phyloP scores from a whole-genome alignment of 208 protist genomes.

The Leishmania arabica region DNA sequence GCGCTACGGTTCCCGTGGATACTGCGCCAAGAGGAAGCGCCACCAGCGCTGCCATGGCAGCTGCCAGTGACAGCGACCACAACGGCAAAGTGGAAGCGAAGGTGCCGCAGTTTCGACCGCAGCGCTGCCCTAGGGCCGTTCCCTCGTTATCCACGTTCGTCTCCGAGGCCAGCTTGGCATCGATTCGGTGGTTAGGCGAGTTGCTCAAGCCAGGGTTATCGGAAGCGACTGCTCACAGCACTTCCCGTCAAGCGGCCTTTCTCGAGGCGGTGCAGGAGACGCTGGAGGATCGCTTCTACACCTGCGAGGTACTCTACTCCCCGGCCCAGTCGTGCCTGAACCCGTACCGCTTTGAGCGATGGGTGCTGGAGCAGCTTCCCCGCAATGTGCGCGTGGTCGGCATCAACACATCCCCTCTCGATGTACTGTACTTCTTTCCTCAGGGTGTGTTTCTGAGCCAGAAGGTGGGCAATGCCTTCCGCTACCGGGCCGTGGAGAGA shows the following conservation, averaged over 20 bases:
- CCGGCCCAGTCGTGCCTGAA: constrained; percentile 46
- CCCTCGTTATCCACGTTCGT: not conserved
- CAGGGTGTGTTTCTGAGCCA: constrained; percentile 63
- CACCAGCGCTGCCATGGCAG: not conserved
- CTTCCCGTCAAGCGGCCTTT: constrained; percentile 5
- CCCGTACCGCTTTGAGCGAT: constrained; percentile 42
- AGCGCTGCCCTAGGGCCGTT: not conserved
- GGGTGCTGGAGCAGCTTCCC: constrained; percentile 59
- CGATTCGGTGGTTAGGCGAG: not conserved
- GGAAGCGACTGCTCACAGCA: not conserved
- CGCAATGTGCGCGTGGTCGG: constrained; percentile 64
- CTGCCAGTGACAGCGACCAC: not conserved
- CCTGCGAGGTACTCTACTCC: constrained; percentile 34
- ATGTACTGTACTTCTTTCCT: constrained; percentile 73
- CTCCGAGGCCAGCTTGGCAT: not conserved
- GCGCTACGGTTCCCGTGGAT: not conserved
- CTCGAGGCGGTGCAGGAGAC: constrained; percentile 25
- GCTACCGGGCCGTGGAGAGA: constrained; percentile 64
- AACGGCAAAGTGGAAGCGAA: not conserved
- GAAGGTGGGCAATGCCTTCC: constrained; percentile 72
- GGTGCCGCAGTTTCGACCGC: not conserved
- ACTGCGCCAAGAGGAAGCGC: not conserved
- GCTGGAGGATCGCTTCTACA: constrained; percentile 37
- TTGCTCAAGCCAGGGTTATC: not conserved
- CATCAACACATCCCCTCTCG: constrained; percentile 58